Conservation (phyloP, 2,329 filamentous ascomycete species). For the Diatrype stigma region DNA sequence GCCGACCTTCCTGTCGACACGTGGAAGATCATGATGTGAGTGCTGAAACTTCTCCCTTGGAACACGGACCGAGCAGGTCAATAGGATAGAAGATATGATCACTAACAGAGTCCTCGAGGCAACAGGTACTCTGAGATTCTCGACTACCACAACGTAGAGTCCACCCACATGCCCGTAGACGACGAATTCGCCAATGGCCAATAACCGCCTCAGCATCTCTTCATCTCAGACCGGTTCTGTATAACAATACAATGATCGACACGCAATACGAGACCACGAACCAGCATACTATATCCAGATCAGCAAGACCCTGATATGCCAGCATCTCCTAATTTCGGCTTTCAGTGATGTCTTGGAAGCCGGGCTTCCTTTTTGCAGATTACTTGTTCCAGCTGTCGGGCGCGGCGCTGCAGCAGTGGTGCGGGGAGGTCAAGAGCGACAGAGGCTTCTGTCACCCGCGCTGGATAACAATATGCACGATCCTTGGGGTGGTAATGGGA, state of each 20-base stretch:
- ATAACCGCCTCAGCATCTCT: conserved; percentile 15
- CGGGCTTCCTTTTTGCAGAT: not conserved
- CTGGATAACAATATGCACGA: not conserved
- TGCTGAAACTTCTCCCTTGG: conserved; percentile 5
- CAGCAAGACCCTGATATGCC: not conserved
- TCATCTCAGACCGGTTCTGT: not conserved
- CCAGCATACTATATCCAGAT: not conserved
- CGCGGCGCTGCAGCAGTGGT: not conserved
- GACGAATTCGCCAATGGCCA: conserved; percentile 38
- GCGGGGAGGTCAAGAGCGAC: not conserved
- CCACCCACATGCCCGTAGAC: conserved; percentile 36
- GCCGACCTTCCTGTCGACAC: conserved; percentile 95
- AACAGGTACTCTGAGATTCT: conserved; percentile 96
- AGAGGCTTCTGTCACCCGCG: not conserved
- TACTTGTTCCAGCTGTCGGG: not conserved
- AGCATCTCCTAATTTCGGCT: not conserved
- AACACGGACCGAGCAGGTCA: conserved; percentile 1
- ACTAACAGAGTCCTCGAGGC: conserved; percentile 20
- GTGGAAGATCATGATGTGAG: conserved; percentile 99
- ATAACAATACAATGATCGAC: not conserved
- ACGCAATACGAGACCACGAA: not conserved
- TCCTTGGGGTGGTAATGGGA: not conserved
- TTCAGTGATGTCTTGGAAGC: not conserved
- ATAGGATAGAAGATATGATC: conserved; percentile 1
- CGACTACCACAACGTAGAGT: conserved; percentile 93